Evolutionary conservation across 1,139 yeast species (phyloP).

Genomic region (Eremothecium gossypii): DNA sequence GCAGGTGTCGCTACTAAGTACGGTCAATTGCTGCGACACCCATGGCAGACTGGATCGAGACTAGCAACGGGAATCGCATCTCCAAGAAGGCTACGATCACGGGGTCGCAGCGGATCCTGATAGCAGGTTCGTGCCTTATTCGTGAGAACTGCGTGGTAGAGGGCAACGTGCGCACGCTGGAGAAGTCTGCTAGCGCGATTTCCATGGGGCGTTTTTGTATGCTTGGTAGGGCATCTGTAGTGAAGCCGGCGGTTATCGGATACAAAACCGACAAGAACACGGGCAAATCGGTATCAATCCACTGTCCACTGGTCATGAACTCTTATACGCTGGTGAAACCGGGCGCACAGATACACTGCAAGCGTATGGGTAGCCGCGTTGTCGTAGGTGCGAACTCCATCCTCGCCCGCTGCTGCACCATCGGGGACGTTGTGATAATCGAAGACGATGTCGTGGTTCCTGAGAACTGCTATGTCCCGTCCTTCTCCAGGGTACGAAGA

Average conservation of each 20-base stretch:
- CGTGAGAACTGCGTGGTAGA: conserved; percentile 20
- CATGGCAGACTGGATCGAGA: conserved; percentile 35
- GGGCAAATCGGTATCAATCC: conserved; percentile 8
- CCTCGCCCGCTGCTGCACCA: conserved; percentile 38
- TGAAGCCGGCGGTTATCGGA: conserved; percentile 19
- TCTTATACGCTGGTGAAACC: conserved; percentile 48
- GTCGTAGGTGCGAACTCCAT: conserved; percentile 38
- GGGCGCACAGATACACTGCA: conserved; percentile 35
- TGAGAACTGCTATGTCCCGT: conserved; percentile 48
- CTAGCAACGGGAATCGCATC: conserved; percentile 48
- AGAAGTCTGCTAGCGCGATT: conserved; percentile 31
- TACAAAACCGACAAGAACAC: conserved; percentile 5
- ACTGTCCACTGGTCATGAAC: conserved; percentile 42
- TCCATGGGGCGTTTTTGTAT: conserved; percentile 46
- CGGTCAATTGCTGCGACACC: not conserved
- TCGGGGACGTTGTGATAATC: conserved; percentile 56
- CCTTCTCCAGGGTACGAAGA: conserved; percentile 43
- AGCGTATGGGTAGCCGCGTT: conserved; percentile 51
- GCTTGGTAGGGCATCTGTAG: conserved; percentile 28
- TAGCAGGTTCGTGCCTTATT: conserved; percentile 34
- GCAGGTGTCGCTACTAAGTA: too few relatives aligned
- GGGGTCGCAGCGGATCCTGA: conserved; percentile 37
- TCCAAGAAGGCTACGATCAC: conserved; percentile 39
- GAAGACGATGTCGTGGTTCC: conserved; percentile 44
- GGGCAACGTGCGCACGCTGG: conserved; percentile 34